Base-by-base conservation (phyloP, 2,329 filamentous ascomycete species). In the Lecanicillium sp. region DNA sequence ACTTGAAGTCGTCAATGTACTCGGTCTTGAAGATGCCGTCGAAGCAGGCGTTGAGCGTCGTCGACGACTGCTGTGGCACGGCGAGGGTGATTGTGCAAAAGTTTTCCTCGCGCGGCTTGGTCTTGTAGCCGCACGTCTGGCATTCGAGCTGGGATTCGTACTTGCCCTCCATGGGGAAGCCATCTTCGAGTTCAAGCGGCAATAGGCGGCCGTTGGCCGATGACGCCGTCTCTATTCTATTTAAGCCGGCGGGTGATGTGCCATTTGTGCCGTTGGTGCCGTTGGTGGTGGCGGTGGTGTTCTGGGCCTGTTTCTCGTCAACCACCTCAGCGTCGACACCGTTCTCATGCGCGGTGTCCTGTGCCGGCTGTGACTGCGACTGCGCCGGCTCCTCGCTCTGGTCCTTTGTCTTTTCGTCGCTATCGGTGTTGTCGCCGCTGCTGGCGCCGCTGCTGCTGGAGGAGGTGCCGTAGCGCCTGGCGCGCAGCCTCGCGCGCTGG, bases 141-240 rank as follows among this genome's bases (percentile, higher is more conserved):
- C 92, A 98, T 60, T 96, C 85, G 41, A 96, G 87, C 57, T 94
- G 87, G n/a, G 89, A 95, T 57, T 96, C 88, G 43, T 92, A 79
- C 56, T 77, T 82, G 42, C 92, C 92, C 62, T 97, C 89, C 54
- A 98, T 81, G 0, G 92, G 90, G 52, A 97, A 97, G 0, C 86
- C 83, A 35, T 84, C 77, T 47, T 85, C 79, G 5, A 70, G 62
- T 17, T 71, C 69, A 22, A 55, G 44, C 5, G 56, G 55, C 9
- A 58, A 25, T n/a, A 32, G 28, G 5, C 29, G 33, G 2, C 58
- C 56, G 11, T 25, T 25, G 7, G 22, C 22, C 22, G 22, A 25
- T 11, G 22, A 25, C 11, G 22, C 11, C 30, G 30, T 46, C 15
- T 33, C 30, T 19, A 27, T 34, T 20, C 37, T 34, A n/a, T n/a